Base-by-base conservation (phyloP, 2,329 filamentous ascomycete genomes). In the Pseudogymnoascus sp. region DNA sequence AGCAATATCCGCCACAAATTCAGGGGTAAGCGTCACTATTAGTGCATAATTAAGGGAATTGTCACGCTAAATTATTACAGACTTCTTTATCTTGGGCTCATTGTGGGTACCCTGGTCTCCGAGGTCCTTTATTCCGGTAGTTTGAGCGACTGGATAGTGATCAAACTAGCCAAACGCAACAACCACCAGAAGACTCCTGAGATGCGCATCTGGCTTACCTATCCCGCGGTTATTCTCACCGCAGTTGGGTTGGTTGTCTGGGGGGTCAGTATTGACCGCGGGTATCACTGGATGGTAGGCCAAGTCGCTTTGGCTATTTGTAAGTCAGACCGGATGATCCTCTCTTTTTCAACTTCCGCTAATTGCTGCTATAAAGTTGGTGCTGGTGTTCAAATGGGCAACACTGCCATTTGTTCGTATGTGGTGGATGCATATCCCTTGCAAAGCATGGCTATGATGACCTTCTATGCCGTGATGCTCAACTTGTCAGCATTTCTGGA, bases 211-310 rank as follows among this genome's bases (percentile, higher is more conserved):
- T 77, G 73, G 74, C 70, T 84, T 42, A 77, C 76, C 2, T 84
- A 84, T 70, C 82, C 82, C 5, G 82, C 80, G 9, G 75, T 77
- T 2, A 8, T 80, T 3, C 64, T 83, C 8, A 81, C 77, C 0
- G 76, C 77, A 72, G 70, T 82, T 6, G 82, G 83, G 0, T 70
- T 82, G 38, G 74, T 83, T 36, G 53, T 85, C 59, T 85, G 82
- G 82, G 82, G 82, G 0, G 69, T 84, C 43, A 82, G 79, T 60
- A 73, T 85, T 12, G 82, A 84, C 64, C 75, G 73, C 43, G 69
- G 69, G 0, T 83, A 80, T 67, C 82, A 85, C 70, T 85, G 82
- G 81, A 81, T 83, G 36, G 78, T 83, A 0, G 83, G 81, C 1
- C 82, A 85, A 65, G 72, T 84, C 3, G 81, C 80, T 0, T 80